Evolutionary conservation across 2,329 filamentous ascomycete species (phyloP), one percentile per base, ranked within the genome.

Genomic region (Ceratocystis ficicola): DNA sequence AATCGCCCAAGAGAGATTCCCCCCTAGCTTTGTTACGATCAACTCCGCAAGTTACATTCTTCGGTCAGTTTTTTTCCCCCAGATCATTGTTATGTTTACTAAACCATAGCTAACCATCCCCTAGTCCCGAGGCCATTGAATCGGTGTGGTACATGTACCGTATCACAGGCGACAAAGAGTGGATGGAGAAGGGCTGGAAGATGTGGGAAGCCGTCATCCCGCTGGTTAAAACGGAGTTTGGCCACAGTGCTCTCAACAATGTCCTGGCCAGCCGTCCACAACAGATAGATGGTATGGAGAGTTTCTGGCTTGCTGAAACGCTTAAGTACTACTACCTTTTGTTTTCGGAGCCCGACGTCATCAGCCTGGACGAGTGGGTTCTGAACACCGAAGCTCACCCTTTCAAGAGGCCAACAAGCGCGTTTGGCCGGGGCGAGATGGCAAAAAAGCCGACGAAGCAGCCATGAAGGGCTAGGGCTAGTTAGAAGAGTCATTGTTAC

Each of bases 301-400:
- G 88, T 72, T 95, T 95, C 75, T 96, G 91, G 89, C 79, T 90
- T 68, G 88, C 88, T 2, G 91, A 96, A 79, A 96, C 90, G 50
- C 78, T 96, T 70, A 96, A 95, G 78, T 95, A 95, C 73, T 95
- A 94, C 70, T 96, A 90, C 73, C 75, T 96, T 66, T 79, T 95
- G 62, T 96, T 89, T 73, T 84, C 84, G 25, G 75, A 85, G 66
- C 86, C 87, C 0, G 78, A 80, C 63, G 76, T 86, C n/a, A 76
- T 88, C 50, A 87, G 81, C 71, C 75, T 89, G 66, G 86, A 89
- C 73, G 83, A 87, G 64, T 87, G 82, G 80, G 84, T 88, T 60
- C 75, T 87, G 68, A 85, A 85, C 71, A 85, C 83, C 0, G 83
- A 85, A 74, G 83, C 83, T 25, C 83, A 85, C 71, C 82, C 83